Conservation (phyloP, 176 grass and related monocot genomes). For the Raddia distichophylla region DNA sequence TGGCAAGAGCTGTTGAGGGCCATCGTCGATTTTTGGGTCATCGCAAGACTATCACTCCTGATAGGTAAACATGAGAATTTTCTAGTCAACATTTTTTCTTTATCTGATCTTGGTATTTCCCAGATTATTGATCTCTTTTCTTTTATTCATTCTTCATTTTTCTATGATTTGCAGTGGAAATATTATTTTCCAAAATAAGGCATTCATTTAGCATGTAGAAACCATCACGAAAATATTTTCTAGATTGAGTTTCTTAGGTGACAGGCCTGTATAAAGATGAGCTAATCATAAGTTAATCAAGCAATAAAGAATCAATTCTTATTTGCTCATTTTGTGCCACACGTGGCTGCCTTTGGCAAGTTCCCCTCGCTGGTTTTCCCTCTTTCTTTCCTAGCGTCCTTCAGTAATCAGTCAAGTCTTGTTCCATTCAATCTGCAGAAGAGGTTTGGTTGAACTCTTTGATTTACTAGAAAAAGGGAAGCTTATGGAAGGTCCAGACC, state of each 20-base stretch:
- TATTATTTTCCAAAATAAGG: conserved; percentile 14
- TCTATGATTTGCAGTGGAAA: not conserved
- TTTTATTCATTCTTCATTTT: not conserved
- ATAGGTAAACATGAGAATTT: conserved; percentile 55
- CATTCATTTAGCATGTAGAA: not conserved
- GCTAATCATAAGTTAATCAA: no score
- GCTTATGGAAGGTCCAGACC: conserved; percentile 62
- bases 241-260: not conserved
- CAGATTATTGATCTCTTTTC: not conserved
- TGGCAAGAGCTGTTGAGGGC: conserved; percentile 97
- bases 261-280: no score
- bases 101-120: conserved; percentile 3
- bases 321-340: no score
- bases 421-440: conserved; percentile 54
- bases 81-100: not conserved
- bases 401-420: not conserved
- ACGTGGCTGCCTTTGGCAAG: no score
- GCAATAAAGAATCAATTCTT: no score
- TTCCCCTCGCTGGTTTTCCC: no score
- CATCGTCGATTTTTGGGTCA: conserved; percentile 88
- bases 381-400: no score
- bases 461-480: conserved; percentile 83
- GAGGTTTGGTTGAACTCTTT: conserved; percentile 92
- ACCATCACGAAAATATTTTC: conserved; percentile 2
- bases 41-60: conserved; percentile 80